These are phyloP conservation scores for Nephelium lappaceum DNA, from an alignment of 345 rosid species.

Conservation along the genomic window DNA sequence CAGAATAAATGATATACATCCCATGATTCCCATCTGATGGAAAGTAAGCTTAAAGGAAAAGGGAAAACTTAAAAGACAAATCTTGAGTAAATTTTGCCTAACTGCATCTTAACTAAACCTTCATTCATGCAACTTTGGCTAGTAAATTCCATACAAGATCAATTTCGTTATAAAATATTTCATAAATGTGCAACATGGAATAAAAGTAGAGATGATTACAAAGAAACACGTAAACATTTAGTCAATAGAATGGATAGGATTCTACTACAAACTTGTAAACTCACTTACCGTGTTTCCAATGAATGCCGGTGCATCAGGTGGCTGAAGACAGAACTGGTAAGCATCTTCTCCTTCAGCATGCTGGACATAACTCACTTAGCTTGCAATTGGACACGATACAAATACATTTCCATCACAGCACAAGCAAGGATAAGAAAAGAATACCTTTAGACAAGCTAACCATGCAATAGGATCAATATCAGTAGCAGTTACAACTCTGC, in stretches of 20 bases:
- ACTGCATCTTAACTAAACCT: not conserved
- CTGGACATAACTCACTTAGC: slow-evolving; percentile 18
- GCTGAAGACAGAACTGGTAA: slow-evolving; percentile 92
- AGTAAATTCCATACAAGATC: not conserved
- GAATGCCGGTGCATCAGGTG: slow-evolving; percentile 84
- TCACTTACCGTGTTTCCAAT: slow-evolving; percentile 82
- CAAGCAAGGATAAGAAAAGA: slow-evolving; percentile 3
- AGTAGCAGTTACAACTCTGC: slow-evolving; percentile 61
- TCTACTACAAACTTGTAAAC: slow-evolving; percentile 5
- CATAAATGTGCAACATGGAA: not conserved
- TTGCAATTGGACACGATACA: not conserved
- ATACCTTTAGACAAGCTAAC: slow-evolving; percentile 85
- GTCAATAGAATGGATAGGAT: not conserved
- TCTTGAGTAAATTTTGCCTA: not conserved
- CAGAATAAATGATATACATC: not conserved
- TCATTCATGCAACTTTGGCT: not conserved
- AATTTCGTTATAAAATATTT: slow-evolving; percentile 4
- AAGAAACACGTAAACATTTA: not conserved
- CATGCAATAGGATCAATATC: slow-evolving; percentile 77
- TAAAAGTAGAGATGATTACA: not conserved
- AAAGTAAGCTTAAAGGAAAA: not conserved
- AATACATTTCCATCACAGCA: slow-evolving; percentile 12
- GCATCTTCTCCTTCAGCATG: slow-evolving; percentile 84
- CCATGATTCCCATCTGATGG: not conserved
- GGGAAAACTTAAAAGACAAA: not conserved